These are phyloP conservation scores for Pichia cephalocereana DNA, from an alignment of 805 yeast genomes.

Conservation along the genomic window DNA sequence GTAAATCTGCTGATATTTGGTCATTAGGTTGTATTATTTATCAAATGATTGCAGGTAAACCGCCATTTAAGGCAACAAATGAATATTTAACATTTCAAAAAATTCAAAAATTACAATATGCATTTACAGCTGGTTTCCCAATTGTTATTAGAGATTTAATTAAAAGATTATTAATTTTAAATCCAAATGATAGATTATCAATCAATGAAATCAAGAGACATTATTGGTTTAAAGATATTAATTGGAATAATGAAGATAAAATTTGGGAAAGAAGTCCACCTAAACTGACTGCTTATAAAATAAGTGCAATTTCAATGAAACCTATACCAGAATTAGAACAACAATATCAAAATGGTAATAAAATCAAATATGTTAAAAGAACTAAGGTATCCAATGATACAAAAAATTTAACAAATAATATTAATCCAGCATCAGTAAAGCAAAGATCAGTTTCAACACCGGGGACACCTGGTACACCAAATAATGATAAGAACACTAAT, in stretches of 20 bases:
- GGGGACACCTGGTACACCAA: neutral
- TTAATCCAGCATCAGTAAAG: neutral
- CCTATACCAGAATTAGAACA: slow-evolving; percentile 49
- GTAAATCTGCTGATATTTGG: slow-evolving; percentile 54
- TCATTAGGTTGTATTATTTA: slow-evolving; percentile 52
- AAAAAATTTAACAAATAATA: neutral
- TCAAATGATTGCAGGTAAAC: slow-evolving; percentile 58
- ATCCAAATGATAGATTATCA: slow-evolving; percentile 54
- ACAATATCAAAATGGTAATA: slow-evolving; percentile 11
- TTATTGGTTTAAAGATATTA: slow-evolving; percentile 47
- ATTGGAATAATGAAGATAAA: slow-evolving; percentile 43
- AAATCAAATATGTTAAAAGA: slow-evolving; percentile 1
- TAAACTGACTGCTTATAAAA: slow-evolving; percentile 59
- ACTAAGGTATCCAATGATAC: slow-evolving; percentile 4
- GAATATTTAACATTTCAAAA: slow-evolving; percentile 78
- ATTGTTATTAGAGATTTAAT: slow-evolving; percentile 61
- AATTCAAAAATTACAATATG: slow-evolving; percentile 69
- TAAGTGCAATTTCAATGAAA: slow-evolving; percentile 72
- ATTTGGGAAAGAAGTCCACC: slow-evolving; percentile 57
- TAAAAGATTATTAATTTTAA: slow-evolving; percentile 54
- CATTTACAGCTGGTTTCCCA: slow-evolving; percentile 82
- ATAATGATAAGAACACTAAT: neutral
- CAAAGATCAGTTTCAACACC: neutral
- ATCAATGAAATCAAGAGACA: slow-evolving; percentile 52
- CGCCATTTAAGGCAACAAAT: slow-evolving; percentile 77